Conservation (phyloP, 495 filamentous ascomycete species). For the Penicillium ochrochloron region DNA sequence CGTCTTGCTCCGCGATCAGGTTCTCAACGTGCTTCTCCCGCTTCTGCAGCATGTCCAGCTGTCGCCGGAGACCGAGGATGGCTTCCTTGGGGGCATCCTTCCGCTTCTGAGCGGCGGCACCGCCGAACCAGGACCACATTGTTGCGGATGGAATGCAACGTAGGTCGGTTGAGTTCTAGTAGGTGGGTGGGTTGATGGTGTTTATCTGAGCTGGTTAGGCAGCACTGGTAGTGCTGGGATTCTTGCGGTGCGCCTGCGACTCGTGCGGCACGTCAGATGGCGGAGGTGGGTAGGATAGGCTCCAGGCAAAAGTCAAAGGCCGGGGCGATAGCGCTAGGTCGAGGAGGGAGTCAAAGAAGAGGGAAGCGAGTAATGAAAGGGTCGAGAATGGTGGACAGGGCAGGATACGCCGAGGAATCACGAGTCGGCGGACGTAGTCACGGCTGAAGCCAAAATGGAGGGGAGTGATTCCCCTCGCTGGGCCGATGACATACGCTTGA, state of each 20-base stretch:
- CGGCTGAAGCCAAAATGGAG: conserved; percentile 30
- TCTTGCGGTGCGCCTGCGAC: conserved; percentile 13
- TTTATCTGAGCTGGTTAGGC: conserved; percentile 16
- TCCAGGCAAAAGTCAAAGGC: conserved; percentile 22
- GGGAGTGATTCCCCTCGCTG: conserved; percentile 45
- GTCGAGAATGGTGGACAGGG: neutral
- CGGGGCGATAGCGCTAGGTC: neutral
- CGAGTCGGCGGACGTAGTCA: conserved; percentile 15
- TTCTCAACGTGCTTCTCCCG: conserved; percentile 86
- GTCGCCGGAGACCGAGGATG: conserved; percentile 83
- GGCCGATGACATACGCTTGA: conserved; percentile 48
- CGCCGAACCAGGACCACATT: conserved; percentile 88
- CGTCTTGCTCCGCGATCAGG: conserved; percentile 93
- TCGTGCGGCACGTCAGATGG: conserved; percentile 30
- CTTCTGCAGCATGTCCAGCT: conserved; percentile 98
- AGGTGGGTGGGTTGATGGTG: neutral
- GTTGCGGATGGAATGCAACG: conserved; percentile 22
- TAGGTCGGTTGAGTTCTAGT: neutral
- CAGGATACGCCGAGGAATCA: conserved; percentile 4
- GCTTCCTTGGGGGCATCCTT: conserved; percentile 97
- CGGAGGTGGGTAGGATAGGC: conserved; percentile 27
- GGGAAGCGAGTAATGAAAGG: neutral
- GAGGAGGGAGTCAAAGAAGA: neutral
- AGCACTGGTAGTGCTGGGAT: conserved; percentile 20
- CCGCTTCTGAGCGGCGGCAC: conserved; percentile 75